phyloP scores from a whole-genome alignment of 2,329 filamentous ascomycete genomes.

The Hymenoscyphus albidus region DNA sequence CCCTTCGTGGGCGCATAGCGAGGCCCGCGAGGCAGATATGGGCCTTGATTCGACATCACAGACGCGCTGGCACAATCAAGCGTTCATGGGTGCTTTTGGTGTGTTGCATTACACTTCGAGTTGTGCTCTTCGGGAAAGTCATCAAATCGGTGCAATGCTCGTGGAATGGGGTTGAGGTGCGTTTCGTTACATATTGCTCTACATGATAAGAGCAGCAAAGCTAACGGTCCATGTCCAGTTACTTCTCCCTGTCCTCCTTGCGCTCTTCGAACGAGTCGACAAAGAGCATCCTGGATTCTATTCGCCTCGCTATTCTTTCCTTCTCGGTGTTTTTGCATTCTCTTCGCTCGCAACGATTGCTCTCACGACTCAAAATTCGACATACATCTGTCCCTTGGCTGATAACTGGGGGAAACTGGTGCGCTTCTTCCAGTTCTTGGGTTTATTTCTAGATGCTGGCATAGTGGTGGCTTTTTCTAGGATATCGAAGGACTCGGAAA shows the following conservation, averaged over 20 bases:
- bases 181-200: neutral
- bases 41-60: neutral
- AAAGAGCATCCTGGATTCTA: slow-evolving; percentile 2
- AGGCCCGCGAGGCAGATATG: neutral
- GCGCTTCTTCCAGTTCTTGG: slow-evolving; percentile 11
- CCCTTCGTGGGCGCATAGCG: neutral
- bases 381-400: slow-evolving; percentile 16
- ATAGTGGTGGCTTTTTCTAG: slow-evolving; percentile 13
- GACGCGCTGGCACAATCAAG: neutral
- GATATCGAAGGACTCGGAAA: slow-evolving; percentile 10
- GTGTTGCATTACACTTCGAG: slow-evolving; percentile 9
- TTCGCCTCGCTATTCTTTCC: slow-evolving; percentile 5
- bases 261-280: slow-evolving; percentile 9
- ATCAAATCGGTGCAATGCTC: slow-evolving; percentile 13
- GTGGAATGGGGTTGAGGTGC: slow-evolving; percentile 15
- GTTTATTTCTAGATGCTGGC: slow-evolving; percentile 13
- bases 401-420: slow-evolving; percentile 2
- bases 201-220: neutral
- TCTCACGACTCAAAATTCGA: slow-evolving; percentile 11
- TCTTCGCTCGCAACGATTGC: slow-evolving; percentile 7
- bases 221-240: slow-evolving; percentile 9
- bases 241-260: slow-evolving; percentile 15
- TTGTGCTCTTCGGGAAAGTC: slow-evolving; percentile 11
- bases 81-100: slow-evolving; percentile 9
- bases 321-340: slow-evolving; percentile 5